Percentiles rank a stretch among this genome's conserved stretches.
phyloP scores from a whole-genome alignment of 495 filamentous ascomycete genomes.

The Annulohypoxylon stygium region DNA sequence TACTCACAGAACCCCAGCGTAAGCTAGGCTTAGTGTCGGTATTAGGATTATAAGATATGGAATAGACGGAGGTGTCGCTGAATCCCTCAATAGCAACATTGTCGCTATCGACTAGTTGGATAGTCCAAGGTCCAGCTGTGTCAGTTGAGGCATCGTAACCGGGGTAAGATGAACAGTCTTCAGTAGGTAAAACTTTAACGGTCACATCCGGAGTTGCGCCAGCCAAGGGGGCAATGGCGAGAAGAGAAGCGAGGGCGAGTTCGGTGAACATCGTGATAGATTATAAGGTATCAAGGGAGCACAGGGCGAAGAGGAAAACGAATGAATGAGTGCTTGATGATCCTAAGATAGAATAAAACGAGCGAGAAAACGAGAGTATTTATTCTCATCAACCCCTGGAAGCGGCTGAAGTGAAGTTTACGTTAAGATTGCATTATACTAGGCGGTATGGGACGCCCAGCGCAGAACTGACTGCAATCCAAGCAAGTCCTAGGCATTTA shows the following conservation, averaged over 20 bases:
- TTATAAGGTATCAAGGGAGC: not conserved
- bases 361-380: conserved; percentile 9
- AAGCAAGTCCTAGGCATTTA: not conserved
- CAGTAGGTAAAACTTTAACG: conserved; percentile 35
- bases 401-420: not conserved
- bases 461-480: not conserved
- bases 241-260: conserved; percentile 37
- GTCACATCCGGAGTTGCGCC: conserved; percentile 47
- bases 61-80: conserved; percentile 43
- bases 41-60: conserved; percentile 39
- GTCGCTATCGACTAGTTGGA: conserved; percentile 46
- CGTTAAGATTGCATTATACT: not conserved
- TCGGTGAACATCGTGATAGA: conserved; percentile 33
- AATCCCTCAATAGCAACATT: conserved; percentile 51
- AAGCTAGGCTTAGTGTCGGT: conserved; percentile 38
- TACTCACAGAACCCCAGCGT: conserved; percentile 50
- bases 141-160: conserved; percentile 46
- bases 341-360: not conserved
- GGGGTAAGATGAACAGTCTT: conserved; percentile 50
- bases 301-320: conserved; percentile 1
- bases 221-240: conserved; percentile 39
- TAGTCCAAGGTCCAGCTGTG: conserved; percentile 50
- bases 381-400: conserved; percentile 31
- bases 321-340: conserved; percentile 6
- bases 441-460: conserved; percentile 7